Evolutionary conservation across 2,329 filamentous ascomycete genomes (phyloP).

Genomic region (Colletotrichum brevisporum): DNA sequence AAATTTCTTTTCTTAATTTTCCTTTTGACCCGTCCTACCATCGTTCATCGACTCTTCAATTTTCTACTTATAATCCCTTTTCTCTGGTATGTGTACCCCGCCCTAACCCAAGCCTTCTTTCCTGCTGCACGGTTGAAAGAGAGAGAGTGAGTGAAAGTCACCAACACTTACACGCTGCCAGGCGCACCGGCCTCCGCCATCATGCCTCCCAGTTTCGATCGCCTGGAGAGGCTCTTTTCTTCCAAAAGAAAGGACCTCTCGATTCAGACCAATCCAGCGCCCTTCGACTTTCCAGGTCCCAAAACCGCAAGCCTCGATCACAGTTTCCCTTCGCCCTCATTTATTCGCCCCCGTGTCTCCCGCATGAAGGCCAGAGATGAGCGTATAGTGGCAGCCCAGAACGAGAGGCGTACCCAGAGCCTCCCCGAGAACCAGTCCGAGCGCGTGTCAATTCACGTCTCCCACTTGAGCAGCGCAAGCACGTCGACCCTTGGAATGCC

Average conservation of each 20-base stretch:
- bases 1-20: constrained; percentile 2
- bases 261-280: constrained; percentile 7
- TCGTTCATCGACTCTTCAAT: neutral
- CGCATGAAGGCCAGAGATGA: constrained; percentile 72
- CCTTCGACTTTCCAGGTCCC: constrained; percentile 22
- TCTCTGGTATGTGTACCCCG: constrained; percentile 20
- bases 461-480: constrained; percentile 37
- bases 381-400: constrained; percentile 36
- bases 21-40: constrained; percentile 3
- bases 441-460: constrained; percentile 40
- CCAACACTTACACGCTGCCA: constrained; percentile 15
- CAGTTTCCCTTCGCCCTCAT: constrained; percentile 66
- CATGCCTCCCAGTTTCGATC: constrained; percentile 40
- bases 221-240: constrained; percentile 67
- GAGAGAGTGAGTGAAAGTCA: constrained; percentile 11
- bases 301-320: constrained; percentile 47
- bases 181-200: neutral
- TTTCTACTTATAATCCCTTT: constrained; percentile 3
- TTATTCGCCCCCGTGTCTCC: constrained; percentile 67
- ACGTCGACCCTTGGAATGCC: constrained; percentile 24
- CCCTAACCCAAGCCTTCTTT: neutral
- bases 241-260: constrained; percentile 54
- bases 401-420: constrained; percentile 35
- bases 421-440: constrained; percentile 39
- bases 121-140: neutral